A percentile compares a stretch with the other conserved stretches of the same genome.
Conservation (phyloP, 2,329 filamentous ascomycete species). For the Aspergillus awamori region DNA sequence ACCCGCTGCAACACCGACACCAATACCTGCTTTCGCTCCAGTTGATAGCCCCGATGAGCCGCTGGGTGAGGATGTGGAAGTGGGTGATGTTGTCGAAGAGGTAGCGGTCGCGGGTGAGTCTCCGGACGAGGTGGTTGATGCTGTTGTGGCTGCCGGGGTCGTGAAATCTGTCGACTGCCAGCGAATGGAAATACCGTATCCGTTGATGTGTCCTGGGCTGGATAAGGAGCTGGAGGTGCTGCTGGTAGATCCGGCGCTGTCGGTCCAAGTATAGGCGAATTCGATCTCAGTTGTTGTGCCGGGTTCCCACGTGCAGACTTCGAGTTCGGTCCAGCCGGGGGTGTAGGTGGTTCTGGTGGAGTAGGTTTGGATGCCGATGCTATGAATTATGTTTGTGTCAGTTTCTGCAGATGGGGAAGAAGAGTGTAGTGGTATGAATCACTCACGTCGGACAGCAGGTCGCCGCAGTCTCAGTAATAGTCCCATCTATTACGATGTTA, state of each 20-base stretch:
- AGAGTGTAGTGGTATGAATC: background rate
- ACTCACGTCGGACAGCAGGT: background rate
- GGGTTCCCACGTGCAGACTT: constrained; percentile 4
- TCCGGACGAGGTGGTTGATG: background rate
- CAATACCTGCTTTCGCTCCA: background rate
- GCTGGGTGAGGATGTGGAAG: background rate
- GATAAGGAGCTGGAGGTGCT: background rate
- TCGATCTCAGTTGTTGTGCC: background rate
- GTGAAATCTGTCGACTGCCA: constrained; percentile 10
- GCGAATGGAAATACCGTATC: background rate
- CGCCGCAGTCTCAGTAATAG: background rate
- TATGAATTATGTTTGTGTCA: too few relatives aligned
- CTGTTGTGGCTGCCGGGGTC: background rate
- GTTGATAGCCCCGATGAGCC: background rate
- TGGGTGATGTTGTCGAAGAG: background rate
- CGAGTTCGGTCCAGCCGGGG: background rate
- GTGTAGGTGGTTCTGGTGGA: constrained; percentile 1
- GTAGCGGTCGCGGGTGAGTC: background rate
- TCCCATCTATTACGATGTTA: background rate
- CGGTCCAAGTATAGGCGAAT: background rate
- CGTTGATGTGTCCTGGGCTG: constrained; percentile 1
- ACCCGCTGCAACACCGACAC: background rate
- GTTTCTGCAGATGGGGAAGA: too few relatives aligned
- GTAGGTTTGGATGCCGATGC: background rate
- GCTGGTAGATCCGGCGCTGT: background rate